Conservation (phyloP, 768 basidiomycete species). For the Omphalotus guepiniiformis region DNA sequence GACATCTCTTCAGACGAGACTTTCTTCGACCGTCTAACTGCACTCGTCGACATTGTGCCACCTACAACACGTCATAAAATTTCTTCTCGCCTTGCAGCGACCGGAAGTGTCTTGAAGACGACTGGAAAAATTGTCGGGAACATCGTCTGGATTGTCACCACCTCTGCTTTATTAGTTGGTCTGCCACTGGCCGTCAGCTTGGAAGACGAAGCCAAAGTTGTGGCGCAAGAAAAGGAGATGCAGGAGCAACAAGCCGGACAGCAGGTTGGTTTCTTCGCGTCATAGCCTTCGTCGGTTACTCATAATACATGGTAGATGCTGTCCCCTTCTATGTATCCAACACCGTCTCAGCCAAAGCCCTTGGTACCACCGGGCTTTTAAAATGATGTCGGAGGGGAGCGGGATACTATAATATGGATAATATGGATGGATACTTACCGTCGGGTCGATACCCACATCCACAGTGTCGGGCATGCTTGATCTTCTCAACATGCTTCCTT, state of each 20-base stretch:
- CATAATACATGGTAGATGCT: slow-evolving; percentile 55
- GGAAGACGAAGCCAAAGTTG: slow-evolving; percentile 94
- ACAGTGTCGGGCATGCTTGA: not conserved
- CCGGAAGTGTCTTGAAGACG: slow-evolving; percentile 61
- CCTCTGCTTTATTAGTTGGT: slow-evolving; percentile 89
- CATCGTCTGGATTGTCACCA: slow-evolving; percentile 92
- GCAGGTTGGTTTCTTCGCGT: slow-evolving; percentile 51
- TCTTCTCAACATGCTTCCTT: no score
- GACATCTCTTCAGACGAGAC: slow-evolving; percentile 75
- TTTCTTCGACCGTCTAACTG: slow-evolving; percentile 79
- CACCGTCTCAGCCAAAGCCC: slow-evolving; percentile 44
- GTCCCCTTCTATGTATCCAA: slow-evolving; percentile 56
- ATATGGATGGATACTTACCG: no score
- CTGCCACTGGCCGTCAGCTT: slow-evolving; percentile 89
- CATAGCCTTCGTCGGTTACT: not conserved
- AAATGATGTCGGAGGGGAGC: slow-evolving; percentile 13
- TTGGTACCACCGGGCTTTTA: slow-evolving; percentile 87
- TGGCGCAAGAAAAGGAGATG: slow-evolving; percentile 92
- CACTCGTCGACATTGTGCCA: slow-evolving; percentile 94
- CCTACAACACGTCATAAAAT: slow-evolving; percentile 84
- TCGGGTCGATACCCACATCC: slow-evolving; percentile 2
- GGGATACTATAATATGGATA: no score
- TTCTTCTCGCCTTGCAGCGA: slow-evolving; percentile 51
- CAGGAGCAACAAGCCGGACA: slow-evolving; percentile 91
- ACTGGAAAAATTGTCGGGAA: slow-evolving; percentile 76